Conservation (phyloP, 2,329 filamentous ascomycete species). For the Diaporthe destruens region DNA sequence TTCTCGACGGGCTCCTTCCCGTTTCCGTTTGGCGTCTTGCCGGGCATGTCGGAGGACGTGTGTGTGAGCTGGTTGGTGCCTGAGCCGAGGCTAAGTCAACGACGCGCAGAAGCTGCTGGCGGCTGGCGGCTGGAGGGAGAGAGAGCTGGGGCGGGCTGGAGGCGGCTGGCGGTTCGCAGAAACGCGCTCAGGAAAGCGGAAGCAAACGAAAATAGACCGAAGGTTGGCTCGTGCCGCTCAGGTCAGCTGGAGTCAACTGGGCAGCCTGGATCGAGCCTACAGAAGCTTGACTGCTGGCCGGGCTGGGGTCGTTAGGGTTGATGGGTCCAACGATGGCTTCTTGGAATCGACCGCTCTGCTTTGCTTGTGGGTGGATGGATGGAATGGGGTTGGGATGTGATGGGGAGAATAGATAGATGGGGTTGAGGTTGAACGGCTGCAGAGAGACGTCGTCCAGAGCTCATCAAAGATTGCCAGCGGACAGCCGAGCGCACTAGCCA, state of each 20-base stretch:
- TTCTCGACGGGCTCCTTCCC: slow-evolving; percentile 79
- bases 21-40: slow-evolving; percentile 80
- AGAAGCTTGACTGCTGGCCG: slow-evolving; percentile 21
- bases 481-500: slow-evolving; percentile 19
- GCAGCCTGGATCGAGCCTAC: slow-evolving; percentile 22
- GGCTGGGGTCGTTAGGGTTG: not conserved
- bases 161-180: slow-evolving; percentile 28
- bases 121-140: no score
- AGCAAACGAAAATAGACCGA: slow-evolving; percentile 34
- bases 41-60: slow-evolving; percentile 68
- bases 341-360: slow-evolving; percentile 25
- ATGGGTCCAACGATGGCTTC: slow-evolving; percentile 31
- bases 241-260: slow-evolving; percentile 39
- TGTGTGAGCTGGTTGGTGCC: slow-evolving; percentile 16
- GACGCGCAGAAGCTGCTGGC: slow-evolving; percentile 35
- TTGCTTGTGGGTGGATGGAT: slow-evolving; percentile 22
- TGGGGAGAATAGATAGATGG: slow-evolving; percentile 34
- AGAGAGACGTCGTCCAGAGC: slow-evolving; percentile 36
- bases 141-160: slow-evolving; percentile 20
- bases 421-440: slow-evolving; percentile 35
- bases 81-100: slow-evolving; percentile 34
- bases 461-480: slow-evolving; percentile 40
- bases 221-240: slow-evolving; percentile 38
- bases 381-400: slow-evolving; percentile 24
- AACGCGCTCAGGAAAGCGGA: slow-evolving; percentile 34